Evolutionary conservation across 495 filamentous ascomycete genomes (phyloP).

Genomic region (Cairneyella variabilis): DNA sequence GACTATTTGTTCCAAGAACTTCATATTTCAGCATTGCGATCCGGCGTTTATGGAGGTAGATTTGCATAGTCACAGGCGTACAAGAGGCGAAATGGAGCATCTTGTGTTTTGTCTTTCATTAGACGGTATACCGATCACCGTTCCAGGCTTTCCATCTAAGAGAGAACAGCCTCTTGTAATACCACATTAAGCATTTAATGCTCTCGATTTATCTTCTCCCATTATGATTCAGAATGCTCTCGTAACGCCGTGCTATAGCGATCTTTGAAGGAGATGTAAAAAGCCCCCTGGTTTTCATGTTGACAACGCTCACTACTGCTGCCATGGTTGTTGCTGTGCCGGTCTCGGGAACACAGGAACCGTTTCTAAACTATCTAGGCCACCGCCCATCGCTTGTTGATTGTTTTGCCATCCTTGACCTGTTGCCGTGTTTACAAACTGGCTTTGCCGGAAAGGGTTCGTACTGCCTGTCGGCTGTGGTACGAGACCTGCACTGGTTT

Average conservation of each 20-base stretch:
- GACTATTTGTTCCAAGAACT: too few species aligned
- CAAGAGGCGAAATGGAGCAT: too few species aligned
- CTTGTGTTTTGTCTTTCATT: too few species aligned
- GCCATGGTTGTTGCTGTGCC: conserved; percentile 50
- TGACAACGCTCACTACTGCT: conserved; percentile 39
- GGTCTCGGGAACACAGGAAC: conserved; percentile 85
- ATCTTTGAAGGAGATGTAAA: conserved; percentile 4
- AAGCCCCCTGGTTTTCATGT: background rate
- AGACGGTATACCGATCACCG: too few species aligned
- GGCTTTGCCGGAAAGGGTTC: conserved; percentile 88
- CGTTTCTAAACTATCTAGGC: conserved; percentile 75
- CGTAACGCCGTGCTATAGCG: conserved; percentile 26
- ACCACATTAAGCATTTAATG: conserved; percentile 20
- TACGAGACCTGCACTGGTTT: conserved; percentile 43
- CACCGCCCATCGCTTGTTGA: conserved; percentile 79
- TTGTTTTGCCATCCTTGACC: conserved; percentile 82
- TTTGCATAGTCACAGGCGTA: background rate
- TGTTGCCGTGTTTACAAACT: conserved; percentile 82
- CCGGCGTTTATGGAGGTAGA: conserved; percentile 9
- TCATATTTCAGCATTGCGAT: background rate
- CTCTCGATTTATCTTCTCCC: background rate
- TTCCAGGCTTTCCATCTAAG: background rate
- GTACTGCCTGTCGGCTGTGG: conserved; percentile 79
- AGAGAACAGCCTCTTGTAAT: conserved; percentile 8
- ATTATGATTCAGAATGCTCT: conserved; percentile 8